Conservation (phyloP, 1,284 basidiomycete species). For the Coriolopsis trogii region DNA sequence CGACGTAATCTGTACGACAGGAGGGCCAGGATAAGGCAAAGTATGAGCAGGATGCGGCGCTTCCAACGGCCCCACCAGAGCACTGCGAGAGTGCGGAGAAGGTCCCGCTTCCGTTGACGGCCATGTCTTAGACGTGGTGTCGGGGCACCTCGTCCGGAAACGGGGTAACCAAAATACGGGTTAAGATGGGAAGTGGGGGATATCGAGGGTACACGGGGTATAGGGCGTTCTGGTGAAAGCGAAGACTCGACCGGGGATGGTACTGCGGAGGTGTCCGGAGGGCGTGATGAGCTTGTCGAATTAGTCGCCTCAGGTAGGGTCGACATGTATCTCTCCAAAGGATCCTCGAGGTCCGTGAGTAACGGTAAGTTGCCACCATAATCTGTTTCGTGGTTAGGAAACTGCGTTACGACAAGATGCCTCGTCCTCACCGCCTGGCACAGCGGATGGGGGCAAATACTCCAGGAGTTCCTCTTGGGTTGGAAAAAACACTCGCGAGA, state of each 20-base stretch:
- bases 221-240: background rate
- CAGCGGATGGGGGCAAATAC: conserved; percentile 54
- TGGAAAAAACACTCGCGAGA: conserved; percentile 77
- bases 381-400: conserved; percentile 42
- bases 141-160: conserved; percentile 30
- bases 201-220: conserved; percentile 30
- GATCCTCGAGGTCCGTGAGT: conserved; percentile 49
- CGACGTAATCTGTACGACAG: conserved; percentile 14
- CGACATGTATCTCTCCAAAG: conserved; percentile 33
- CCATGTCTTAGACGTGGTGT: conserved; percentile 54
- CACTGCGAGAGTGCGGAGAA: conserved; percentile 62
- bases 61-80: conserved; percentile 72
- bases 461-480: conserved; percentile 58
- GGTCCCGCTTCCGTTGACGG: conserved; percentile 70
- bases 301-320: background rate
- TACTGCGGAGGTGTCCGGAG: background rate
- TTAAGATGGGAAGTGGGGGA: conserved; percentile 64
- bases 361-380: conserved; percentile 60
- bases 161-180: conserved; percentile 86
- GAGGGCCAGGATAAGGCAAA: conserved; percentile 20
- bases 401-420: conserved; percentile 6
- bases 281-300: background rate
- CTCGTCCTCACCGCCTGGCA: conserved; percentile 58
- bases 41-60: conserved; percentile 37
- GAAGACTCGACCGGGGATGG: background rate